Evolutionary conservation across 2,329 filamentous ascomycete genomes (phyloP).

Genomic region (Sporothrix inflata): DNA sequence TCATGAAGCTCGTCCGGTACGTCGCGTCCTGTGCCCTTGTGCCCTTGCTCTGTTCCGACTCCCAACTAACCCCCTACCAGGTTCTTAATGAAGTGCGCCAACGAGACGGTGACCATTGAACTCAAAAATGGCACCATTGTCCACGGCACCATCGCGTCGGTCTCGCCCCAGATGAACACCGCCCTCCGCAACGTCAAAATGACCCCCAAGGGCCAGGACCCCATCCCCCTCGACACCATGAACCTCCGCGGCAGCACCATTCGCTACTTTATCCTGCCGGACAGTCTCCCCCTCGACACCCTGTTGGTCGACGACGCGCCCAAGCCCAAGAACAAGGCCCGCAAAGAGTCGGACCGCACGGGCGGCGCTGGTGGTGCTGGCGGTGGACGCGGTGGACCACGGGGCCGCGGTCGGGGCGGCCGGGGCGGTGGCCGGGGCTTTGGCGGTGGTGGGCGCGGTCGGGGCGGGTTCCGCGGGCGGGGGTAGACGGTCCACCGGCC

Average conservation of each 20-base stretch:
- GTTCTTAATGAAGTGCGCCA: conserved; percentile 99
- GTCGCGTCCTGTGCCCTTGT: conserved; percentile 39
- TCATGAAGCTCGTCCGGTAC: conserved; percentile 97
- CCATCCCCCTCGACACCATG: conserved; percentile 89
- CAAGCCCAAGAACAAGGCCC: conserved; percentile 99
- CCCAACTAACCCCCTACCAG: conserved; percentile 53
- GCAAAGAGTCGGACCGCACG: conserved; percentile 79
- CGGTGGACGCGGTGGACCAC: conserved; percentile 43
- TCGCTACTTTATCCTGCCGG: conserved; percentile 93
- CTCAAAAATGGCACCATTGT: conserved; percentile 98
- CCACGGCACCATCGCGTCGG: conserved; percentile 93
- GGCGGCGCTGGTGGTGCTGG: conserved; percentile 58
- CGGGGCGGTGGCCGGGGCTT: conserved; percentile 32
- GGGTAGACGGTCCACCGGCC: conserved; percentile 26
- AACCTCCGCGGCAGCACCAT: conserved; percentile 96
- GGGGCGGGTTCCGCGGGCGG: conserved; percentile 31
- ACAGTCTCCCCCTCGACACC: conserved; percentile 92
- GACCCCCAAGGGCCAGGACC: conserved; percentile 85
- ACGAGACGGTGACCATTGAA: conserved; percentile 98
- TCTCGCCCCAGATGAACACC: conserved; percentile 98
- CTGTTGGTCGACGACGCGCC: conserved; percentile 94
- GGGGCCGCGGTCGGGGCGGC: conserved; percentile 37
- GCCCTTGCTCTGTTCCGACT: conserved; percentile 31
- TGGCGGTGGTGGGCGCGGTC: conserved; percentile 30
- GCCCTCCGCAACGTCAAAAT: conserved; percentile 95